phyloP scores from a whole-genome alignment of 2,329 filamentous ascomycete species.

The Colletotrichum chlorophyti region DNA sequence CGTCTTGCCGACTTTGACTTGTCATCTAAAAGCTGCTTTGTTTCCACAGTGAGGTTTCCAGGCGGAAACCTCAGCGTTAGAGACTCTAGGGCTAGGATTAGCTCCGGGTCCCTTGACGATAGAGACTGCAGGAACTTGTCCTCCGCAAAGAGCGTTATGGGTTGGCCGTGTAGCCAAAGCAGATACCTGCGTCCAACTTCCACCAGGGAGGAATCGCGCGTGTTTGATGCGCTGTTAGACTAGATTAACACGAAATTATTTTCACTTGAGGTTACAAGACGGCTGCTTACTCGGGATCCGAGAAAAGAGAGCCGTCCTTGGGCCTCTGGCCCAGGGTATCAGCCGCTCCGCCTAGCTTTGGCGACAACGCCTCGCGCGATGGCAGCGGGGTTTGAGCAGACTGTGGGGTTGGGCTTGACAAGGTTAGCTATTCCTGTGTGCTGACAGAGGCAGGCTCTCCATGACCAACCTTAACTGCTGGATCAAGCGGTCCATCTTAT shows the following conservation, averaged over 20 bases:
- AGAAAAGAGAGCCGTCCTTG: rapidly evolving
- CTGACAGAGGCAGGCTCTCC: background rate
- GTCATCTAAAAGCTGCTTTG: background rate
- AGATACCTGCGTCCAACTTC: slow-evolving; percentile 41
- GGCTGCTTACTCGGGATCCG: background rate
- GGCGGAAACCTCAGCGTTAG: slow-evolving; percentile 49
- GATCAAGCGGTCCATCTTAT: slow-evolving; percentile 16
- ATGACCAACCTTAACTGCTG: background rate
- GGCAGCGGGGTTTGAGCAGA: background rate
- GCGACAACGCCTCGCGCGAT: background rate
- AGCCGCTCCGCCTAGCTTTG: background rate
- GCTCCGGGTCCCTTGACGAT: slow-evolving; percentile 41
- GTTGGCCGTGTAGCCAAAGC: slow-evolving; percentile 56
- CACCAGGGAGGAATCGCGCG: background rate
- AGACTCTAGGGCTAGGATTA: slow-evolving; percentile 44
- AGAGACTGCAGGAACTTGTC: slow-evolving; percentile 47
- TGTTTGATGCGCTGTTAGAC: background rate
- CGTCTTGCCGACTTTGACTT: slow-evolving; percentile 22
- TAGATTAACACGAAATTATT: no score
- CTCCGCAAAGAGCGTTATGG: slow-evolving; percentile 52
- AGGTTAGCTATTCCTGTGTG: background rate
- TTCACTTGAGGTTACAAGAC: background rate
- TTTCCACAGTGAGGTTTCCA: background rate
- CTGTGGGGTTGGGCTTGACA: background rate
- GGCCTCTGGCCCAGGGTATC: background rate